Evolutionary conservation across 2,329 filamentous ascomycete genomes (phyloP), one percentile per base, ranked within the genome.

Genomic region (Nannizziopsis barbatae): DNA sequence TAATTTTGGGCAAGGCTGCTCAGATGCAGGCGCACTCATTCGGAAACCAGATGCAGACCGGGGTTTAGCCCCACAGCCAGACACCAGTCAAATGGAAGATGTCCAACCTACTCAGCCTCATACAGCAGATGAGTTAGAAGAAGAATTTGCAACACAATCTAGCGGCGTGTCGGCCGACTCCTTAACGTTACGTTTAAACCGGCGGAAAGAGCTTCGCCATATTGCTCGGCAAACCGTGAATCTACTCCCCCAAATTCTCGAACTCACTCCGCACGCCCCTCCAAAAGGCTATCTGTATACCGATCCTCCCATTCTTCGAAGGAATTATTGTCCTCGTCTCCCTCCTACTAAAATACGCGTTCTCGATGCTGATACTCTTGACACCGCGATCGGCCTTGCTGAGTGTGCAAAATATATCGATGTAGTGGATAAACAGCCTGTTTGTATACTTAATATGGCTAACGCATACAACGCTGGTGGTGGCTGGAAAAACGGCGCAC

Each of bases 371-470:
- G 80, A 83, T 56, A 74, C 73, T 0, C 71, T 79, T 55, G 75
- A 80, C 55, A 73, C 71, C 1, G 79, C 77, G 5, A 66, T 79
- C 38, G 57, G 56, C 3, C 56, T 72, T 35, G 51, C 61, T 18
- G 52, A 56, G 27, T 52, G 56, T 18, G 45, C 45, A 9, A 46
- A 56, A 31, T 55, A 54, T 42, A 47, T 52, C 52, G 58, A 52
- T 7, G 45, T 50, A 50, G 56, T 53, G 42, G 61, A 65, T 56
- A 54, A 55, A 8, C 58, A 59, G 48, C 67, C 67, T 6, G 72
- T 82, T n/a, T 75, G 73, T 30, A 71, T 84, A 18, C 67, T 86
- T 50, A 86, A 84, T 57, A 77, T 84, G 66, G 81, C 81, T 12
- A 83, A 77, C 44, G 71, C 75, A 41, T 56, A 62, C 2, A 62